These are phyloP conservation scores for Hansenula sp. DNA, from an alignment of 1,139 yeast species.

Conservation along the genomic window DNA sequence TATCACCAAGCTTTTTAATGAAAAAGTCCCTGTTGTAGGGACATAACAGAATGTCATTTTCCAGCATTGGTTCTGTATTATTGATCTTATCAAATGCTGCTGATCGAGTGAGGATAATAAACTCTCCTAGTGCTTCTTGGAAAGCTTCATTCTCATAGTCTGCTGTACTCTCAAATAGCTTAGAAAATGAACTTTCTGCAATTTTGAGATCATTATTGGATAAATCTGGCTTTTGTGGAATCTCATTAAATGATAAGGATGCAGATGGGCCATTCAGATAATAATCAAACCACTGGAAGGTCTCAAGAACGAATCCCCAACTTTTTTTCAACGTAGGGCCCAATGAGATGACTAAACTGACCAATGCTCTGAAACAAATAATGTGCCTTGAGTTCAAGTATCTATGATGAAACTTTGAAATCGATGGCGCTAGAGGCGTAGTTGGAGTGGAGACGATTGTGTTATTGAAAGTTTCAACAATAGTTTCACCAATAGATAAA, in stretches of 20 bases:
- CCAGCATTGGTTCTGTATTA: slow-evolving; percentile 12
- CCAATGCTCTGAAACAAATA: slow-evolving; percentile 72
- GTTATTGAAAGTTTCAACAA: slow-evolving; percentile 55
- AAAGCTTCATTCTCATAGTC: slow-evolving; percentile 50
- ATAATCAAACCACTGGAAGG: slow-evolving; percentile 75
- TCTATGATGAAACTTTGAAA: slow-evolving; percentile 34
- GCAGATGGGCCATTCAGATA: slow-evolving; percentile 58
- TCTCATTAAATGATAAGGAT: slow-evolving; percentile 27
- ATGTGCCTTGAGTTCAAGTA: slow-evolving; percentile 59
- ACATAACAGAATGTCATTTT: slow-evolving; percentile 22
- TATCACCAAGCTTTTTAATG: slow-evolving; percentile 33
- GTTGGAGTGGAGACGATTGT: slow-evolving; percentile 31
- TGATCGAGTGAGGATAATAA: slow-evolving; percentile 39
- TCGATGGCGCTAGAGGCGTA: slow-evolving; percentile 4
- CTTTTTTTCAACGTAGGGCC: slow-evolving; percentile 65
- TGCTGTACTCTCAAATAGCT: slow-evolving; percentile 57
- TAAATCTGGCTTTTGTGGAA: slow-evolving; percentile 30
- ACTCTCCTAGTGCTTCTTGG: slow-evolving; percentile 37
- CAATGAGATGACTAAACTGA: slow-evolving; percentile 70
- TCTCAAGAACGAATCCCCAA: slow-evolving; percentile 66
- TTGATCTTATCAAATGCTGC: slow-evolving; percentile 15
- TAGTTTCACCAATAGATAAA: slow-evolving; percentile 49
- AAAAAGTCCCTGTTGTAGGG: slow-evolving; percentile 32
- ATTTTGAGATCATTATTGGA: slow-evolving; percentile 42
- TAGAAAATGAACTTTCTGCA: slow-evolving; percentile 52